These are phyloP conservation scores for Botryosphaeria dothidea DNA, from an alignment of 2,329 filamentous ascomycete species.

Conservation along the genomic window DNA sequence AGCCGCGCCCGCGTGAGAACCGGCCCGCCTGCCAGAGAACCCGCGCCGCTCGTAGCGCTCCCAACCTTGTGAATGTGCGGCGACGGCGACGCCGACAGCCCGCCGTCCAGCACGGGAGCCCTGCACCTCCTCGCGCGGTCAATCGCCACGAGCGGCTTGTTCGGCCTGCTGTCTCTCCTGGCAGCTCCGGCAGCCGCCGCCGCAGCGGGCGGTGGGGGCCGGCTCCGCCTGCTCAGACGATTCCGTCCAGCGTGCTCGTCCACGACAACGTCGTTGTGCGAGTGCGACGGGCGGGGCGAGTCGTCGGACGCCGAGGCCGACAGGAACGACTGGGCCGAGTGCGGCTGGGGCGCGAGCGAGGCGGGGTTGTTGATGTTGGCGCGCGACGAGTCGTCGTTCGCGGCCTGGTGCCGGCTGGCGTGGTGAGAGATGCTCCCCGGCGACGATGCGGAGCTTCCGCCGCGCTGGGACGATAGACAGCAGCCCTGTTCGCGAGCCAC, in stretches of 20 bases:
- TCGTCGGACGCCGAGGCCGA: slow-evolving; percentile 1
- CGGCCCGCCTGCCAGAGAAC: slow-evolving; percentile 49
- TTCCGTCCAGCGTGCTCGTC: background rate
- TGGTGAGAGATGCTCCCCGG: background rate
- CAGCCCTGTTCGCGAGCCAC: slow-evolving; percentile 8
- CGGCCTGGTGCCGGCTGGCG: background rate
- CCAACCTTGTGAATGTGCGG: background rate
- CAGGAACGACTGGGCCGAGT: slow-evolving; percentile 12
- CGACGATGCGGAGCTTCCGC: slow-evolving; percentile 4
- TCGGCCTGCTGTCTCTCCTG: slow-evolving; percentile 3
- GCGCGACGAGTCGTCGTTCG: slow-evolving; percentile 11
- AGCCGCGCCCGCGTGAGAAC: slow-evolving; percentile 61
- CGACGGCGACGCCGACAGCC: slow-evolving; percentile 8
- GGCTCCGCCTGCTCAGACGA: background rate
- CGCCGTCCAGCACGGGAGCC: slow-evolving; percentile 6
- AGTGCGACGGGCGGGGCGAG: slow-evolving; percentile 10
- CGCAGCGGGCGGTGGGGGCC: background rate
- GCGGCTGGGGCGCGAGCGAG: slow-evolving; percentile 1
- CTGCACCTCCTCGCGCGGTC: slow-evolving; percentile 10
- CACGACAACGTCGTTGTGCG: background rate
- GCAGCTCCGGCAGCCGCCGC: background rate
- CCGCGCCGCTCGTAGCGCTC: background rate
- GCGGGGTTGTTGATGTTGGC: slow-evolving; percentile 13
- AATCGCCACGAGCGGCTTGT: slow-evolving; percentile 15
- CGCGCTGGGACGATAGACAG: slow-evolving; percentile 9